A percentile compares a stretch with the other conserved stretches of the same genome.
phyloP scores from a whole-genome alignment of 2,329 filamentous ascomycete genomes.

The Myriosclerotinia curreyana region DNA sequence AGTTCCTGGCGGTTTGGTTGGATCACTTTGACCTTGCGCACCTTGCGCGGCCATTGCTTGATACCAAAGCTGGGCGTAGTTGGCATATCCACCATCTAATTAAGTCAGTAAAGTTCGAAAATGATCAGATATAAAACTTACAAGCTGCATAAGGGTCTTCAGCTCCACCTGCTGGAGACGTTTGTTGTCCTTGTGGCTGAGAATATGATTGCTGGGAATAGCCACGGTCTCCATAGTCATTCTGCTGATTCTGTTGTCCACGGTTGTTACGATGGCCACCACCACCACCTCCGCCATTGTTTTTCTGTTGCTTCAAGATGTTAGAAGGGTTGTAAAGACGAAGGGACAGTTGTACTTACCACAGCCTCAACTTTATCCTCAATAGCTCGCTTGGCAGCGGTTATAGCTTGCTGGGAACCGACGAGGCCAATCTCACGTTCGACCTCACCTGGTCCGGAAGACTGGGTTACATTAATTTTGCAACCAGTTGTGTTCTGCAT shows the following conservation, averaged over 20 bases:
- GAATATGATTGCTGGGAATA: conserved; percentile 50
- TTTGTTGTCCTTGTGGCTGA: conserved; percentile 42
- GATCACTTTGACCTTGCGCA: conserved; percentile 39
- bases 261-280: conserved; percentile 44
- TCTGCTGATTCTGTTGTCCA: conserved; percentile 47
- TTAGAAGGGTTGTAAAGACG: conserved; percentile 24
- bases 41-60: conserved; percentile 59
- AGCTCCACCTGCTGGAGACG: conserved; percentile 48
- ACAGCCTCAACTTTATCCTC: conserved; percentile 91
- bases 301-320: conserved; percentile 50
- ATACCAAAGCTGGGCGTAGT: conserved; percentile 79
- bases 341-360: conserved; percentile 52
- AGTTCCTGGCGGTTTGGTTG: conserved; percentile 43
- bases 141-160: conserved; percentile 74
- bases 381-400: conserved; percentile 77
- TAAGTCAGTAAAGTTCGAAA: conserved; percentile 24
- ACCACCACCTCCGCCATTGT: conserved; percentile 47
- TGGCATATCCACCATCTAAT: conserved; percentile 74
- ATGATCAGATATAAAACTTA: conserved; percentile 42
- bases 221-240: conserved; percentile 54
- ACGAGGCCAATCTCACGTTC: conserved; percentile 86
- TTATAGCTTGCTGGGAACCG: conserved; percentile 73
- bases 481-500: conserved; percentile 86
- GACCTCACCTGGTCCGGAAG: conserved; percentile 71
- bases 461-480: conserved; percentile 91